phyloP scores from a whole-genome alignment of 805 yeast species.

The Phaffomyces opuntiae region DNA sequence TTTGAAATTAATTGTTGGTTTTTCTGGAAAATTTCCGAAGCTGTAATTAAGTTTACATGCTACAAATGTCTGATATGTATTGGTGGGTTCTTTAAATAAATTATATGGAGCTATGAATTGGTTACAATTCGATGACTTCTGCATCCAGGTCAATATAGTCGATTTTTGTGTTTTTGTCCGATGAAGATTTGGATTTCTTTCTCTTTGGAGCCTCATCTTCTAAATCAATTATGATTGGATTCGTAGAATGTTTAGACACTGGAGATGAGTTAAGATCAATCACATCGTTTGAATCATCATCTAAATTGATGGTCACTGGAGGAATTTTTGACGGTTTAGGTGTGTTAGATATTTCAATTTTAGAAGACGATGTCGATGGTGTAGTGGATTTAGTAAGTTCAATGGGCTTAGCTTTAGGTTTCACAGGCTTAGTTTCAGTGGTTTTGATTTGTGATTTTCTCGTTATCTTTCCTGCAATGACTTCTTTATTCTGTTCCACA shows the following conservation, averaged over 20 bases:
- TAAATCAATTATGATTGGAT: background rate
- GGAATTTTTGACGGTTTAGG: background rate
- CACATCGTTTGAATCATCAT: background rate
- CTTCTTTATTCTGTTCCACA: background rate
- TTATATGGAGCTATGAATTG: too few relatives aligned
- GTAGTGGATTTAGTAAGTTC: background rate
- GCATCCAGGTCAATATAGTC: background rate
- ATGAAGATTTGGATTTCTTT: background rate
- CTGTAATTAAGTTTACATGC: too few relatives aligned
- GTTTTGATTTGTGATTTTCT: constrained; percentile 1
- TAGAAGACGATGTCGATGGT: background rate
- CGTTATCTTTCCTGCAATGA: background rate
- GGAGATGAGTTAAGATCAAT: too few relatives aligned
- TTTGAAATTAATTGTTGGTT: too few relatives aligned
- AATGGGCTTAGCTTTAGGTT: background rate
- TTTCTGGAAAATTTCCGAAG: too few relatives aligned
- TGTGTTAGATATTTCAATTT: background rate
- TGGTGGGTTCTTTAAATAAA: too few relatives aligned
- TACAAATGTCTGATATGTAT: too few relatives aligned
- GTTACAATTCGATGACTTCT: background rate
- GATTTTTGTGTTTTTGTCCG: background rate
- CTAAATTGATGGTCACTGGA: background rate
- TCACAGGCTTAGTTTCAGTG: background rate
- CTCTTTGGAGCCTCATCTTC: background rate
- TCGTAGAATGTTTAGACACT: too few relatives aligned